Conservation (phyloP, 108 stramenopile genomes). For the Fistulifera solaris region DNA sequence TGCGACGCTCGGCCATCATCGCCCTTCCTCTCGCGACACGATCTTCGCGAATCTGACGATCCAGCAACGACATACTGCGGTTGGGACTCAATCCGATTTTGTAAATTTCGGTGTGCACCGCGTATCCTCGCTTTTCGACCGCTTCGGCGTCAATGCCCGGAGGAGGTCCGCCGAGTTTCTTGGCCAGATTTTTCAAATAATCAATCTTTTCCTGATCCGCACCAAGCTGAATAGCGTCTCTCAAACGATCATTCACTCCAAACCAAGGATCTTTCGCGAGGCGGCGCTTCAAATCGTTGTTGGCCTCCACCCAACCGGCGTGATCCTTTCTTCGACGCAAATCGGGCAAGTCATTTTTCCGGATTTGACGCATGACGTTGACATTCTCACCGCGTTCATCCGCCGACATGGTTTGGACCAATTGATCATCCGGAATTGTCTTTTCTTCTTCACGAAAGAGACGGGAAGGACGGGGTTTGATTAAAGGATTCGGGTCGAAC, state of each 20-base stretch:
- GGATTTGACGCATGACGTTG: conserved; percentile 50
- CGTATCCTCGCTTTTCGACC: conserved; percentile 33
- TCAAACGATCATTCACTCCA: conserved; percentile 64
- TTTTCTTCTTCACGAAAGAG: conserved; percentile 27
- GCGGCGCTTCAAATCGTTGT: conserved; percentile 44
- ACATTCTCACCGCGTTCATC: conserved; percentile 71
- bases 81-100: conserved; percentile 43
- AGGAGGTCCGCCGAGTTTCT: conserved; percentile 66
- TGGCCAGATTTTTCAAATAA: conserved; percentile 33
- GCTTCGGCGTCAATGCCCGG: conserved; percentile 36
- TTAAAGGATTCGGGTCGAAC: conserved; percentile 67
- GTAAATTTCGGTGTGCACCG: conserved; percentile 55
- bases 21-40: conserved; percentile 39
- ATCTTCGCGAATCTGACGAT: conserved; percentile 34
- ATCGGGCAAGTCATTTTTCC: conserved; percentile 46
- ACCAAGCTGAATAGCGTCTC: conserved; percentile 62
- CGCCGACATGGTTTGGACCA: conserved; percentile 51
- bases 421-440: conserved; percentile 27
- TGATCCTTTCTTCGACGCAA: conserved; percentile 40
- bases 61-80: conserved; percentile 27
- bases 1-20: conserved; percentile 47
- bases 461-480: conserved; percentile 72
- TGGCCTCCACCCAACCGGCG: conserved; percentile 60
- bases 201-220: conserved; percentile 46
- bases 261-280: conserved; percentile 69